phyloP scores from a whole-genome alignment of 2,329 filamentous ascomycete species.

The Penicillium vulpinum region DNA sequence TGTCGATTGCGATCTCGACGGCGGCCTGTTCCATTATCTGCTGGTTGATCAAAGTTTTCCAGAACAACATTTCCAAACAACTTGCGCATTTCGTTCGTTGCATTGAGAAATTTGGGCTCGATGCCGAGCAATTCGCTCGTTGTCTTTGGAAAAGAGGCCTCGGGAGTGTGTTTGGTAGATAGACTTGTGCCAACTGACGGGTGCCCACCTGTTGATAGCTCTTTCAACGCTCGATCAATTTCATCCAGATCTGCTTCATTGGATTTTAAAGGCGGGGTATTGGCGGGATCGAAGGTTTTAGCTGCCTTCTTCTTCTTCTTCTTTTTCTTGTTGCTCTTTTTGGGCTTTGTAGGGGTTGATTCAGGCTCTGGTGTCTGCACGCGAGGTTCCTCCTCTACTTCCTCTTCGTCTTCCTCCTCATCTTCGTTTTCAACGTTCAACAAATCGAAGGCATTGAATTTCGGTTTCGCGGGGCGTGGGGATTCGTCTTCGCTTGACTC shows the following conservation, averaged over 20 bases:
- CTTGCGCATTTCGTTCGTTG: constrained; percentile 84
- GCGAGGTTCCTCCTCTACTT: constrained; percentile 33
- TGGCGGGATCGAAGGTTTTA: constrained; percentile 27
- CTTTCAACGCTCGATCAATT: constrained; percentile 64
- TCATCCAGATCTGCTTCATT: constrained; percentile 55
- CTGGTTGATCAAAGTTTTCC: constrained; percentile 57
- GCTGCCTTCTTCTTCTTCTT: constrained; percentile 58
- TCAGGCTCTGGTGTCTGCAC: constrained; percentile 20
- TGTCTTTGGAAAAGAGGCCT: constrained; percentile 36
- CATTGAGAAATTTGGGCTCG: constrained; percentile 74
- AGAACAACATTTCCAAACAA: constrained; percentile 67
- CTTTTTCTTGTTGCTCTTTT: constrained; percentile 61
- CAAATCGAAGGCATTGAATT: constrained; percentile 57
- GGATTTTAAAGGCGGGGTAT: constrained; percentile 18
- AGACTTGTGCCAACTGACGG: constrained; percentile 18
- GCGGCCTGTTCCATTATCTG: constrained; percentile 45
- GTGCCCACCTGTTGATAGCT: constrained; percentile 52
- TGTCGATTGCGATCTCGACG: constrained; percentile 57
- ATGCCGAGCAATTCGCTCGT: constrained; percentile 59
- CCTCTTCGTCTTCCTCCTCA: constrained; percentile 37
- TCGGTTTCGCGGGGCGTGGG: constrained; percentile 39
- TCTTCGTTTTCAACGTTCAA: constrained; percentile 49
- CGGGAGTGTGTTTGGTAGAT: constrained; percentile 35
- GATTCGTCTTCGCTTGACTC: constrained; percentile 45
- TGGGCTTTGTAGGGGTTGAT: constrained; percentile 25